Evolutionary conservation across 2,329 filamentous ascomycete species (phyloP).

Genomic region (Ceratocystis colombiana): DNA sequence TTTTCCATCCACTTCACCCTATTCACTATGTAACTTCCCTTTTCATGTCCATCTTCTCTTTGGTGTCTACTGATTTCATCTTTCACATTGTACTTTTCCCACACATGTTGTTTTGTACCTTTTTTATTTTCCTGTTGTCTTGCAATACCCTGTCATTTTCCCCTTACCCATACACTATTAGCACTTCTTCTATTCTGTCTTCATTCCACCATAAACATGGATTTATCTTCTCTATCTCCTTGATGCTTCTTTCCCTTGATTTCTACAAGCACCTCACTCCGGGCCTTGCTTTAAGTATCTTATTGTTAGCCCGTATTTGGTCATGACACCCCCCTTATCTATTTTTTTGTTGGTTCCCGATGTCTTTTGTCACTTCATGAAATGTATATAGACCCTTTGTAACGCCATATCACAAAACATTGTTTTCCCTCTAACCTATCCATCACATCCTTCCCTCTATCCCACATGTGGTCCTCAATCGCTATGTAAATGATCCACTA

Average conservation of each 20-base stretch:
- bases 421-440: background rate
- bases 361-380: slow-evolving; percentile 24
- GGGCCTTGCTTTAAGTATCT: slow-evolving; percentile 12
- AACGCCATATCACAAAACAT: slow-evolving; percentile 24
- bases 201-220: slow-evolving; percentile 16
- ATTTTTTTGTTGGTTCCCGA: slow-evolving; percentile 15
- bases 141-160: slow-evolving; percentile 24
- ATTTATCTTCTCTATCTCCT: slow-evolving; percentile 25
- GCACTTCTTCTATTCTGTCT: slow-evolving; percentile 18
- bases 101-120: slow-evolving; percentile 26
- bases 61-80: slow-evolving; percentile 34
- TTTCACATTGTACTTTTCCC: slow-evolving; percentile 29
- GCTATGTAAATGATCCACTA: background rate
- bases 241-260: slow-evolving; percentile 26
- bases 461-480: background rate
- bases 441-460: background rate
- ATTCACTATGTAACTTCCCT: slow-evolving; percentile 27
- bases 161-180: slow-evolving; percentile 16
- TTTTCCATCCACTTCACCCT: slow-evolving; percentile 13
- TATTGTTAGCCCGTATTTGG: background rate
- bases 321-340: slow-evolving; percentile 16
- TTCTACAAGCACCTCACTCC: background rate
- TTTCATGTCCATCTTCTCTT: slow-evolving; percentile 27
- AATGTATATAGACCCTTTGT: slow-evolving; percentile 26
- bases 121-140: slow-evolving; percentile 26